Base-by-base conservation (phyloP, 2,329 filamentous ascomycete genomes). In the Colletotrichum sublineola region DNA sequence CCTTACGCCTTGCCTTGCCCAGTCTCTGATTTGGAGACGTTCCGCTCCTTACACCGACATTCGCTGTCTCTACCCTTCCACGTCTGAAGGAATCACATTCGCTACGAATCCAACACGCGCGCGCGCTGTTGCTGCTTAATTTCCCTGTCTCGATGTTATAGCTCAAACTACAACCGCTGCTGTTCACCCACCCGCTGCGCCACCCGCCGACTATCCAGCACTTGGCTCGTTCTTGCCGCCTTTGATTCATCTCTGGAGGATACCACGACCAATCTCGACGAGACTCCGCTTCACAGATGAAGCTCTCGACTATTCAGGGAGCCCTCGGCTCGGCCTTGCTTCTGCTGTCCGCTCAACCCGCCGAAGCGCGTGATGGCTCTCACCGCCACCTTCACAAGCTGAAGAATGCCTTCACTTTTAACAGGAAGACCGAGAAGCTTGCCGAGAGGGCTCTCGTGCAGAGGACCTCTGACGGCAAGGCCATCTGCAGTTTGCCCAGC, bases 401-500 rank as follows among this genome's bases (percentile, higher is more conserved):
- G 40, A 64, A 68, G 66, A 31, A 42, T 24, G 65, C 36, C 29
- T 52, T 58, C 46, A 55, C 38, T 12, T 53, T 46, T 11, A 56
- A 29, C 40, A 62, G 60, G 18, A 50, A 70, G 24, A 46, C 60
- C 36, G 48, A 74, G 52, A 55, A 55, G 36, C 71, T 73, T 36
- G 52, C 52, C 33, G 67, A 62, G 61, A 75, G 50, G 44, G 68
- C 72, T 40, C 75, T 76, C 63, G 74, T 75, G 68, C 80, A 80
- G 55, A 77, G 77, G 20, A 79, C 76, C 46, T 79, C 80, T 53
- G 77, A 76, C 15, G 74, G 74, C 15, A 77, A 78, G 50, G 77
- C 78, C 46, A 73, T 75, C 8, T 95, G 93, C 82, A 78, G 85
- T 67, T 93, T 95, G 77, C 93, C 93, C 14, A 83, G 85, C 44